phyloP scores from a whole-genome alignment of 805 yeast genomes.

The Kazachstania bromeliacearum region DNA sequence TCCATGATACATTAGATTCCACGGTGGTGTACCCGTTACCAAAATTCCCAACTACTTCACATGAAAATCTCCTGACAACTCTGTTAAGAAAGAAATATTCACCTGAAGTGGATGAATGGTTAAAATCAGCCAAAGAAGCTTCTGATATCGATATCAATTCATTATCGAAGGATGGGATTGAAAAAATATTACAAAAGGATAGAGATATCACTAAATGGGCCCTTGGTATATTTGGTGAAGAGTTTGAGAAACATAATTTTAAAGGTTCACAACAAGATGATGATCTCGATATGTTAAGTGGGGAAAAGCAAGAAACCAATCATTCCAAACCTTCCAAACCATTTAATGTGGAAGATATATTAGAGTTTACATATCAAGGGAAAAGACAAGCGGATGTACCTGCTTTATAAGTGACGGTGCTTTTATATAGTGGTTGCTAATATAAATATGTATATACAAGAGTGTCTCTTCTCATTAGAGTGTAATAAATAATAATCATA shows the following conservation, averaged over 20 bases:
- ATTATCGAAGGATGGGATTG: constrained; percentile 19
- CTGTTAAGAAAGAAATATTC: constrained; percentile 75
- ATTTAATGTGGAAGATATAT: constrained; percentile 32
- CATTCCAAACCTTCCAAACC: constrained; percentile 22
- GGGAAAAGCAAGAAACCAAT: constrained; percentile 57
- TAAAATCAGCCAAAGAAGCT: constrained; percentile 37
- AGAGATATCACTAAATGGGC: constrained; percentile 71
- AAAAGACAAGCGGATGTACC: not conserved
- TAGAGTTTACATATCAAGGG: constrained; percentile 41
- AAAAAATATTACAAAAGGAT: constrained; percentile 31
- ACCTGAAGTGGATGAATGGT: constrained; percentile 90
- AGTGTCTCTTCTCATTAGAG: not conserved
- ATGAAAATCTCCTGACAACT: constrained; percentile 75
- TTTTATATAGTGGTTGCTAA: not conserved
- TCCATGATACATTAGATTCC: constrained; percentile 46
- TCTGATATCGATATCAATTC: constrained; percentile 24
- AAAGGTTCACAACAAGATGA: constrained; percentile 32
- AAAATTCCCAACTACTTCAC: constrained; percentile 75
- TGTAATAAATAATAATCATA: not conserved
- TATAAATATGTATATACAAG: constrained; percentile 3
- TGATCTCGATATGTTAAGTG: not conserved
- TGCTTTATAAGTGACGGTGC: not conserved
- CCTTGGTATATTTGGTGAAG: constrained; percentile 40
- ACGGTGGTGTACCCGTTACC: constrained; percentile 81
- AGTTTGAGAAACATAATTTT: constrained; percentile 49